Evolutionary conservation across 2,329 filamentous ascomycete species (phyloP).

Genomic region (Diplodia corticola): DNA sequence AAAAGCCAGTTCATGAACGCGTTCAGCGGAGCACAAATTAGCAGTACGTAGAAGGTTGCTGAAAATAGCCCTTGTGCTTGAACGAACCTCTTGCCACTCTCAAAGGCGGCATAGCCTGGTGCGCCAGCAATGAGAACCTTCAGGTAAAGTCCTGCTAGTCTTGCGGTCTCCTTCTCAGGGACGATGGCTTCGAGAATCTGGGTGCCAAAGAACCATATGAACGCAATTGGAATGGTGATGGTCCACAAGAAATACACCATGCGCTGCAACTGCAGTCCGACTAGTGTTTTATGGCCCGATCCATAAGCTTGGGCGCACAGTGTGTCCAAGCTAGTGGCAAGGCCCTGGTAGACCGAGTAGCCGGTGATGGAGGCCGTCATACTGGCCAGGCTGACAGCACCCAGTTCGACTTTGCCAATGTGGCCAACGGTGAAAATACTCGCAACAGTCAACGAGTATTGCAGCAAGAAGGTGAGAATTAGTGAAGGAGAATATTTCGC

Average conservation of each 20-base stretch:
- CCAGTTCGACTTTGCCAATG: constrained; percentile 51
- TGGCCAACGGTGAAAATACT: constrained; percentile 53
- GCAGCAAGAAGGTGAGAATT: constrained; percentile 51
- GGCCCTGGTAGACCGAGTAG: constrained; percentile 53
- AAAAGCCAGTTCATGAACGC: constrained; percentile 78
- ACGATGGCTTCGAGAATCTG: constrained; percentile 64
- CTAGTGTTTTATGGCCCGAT: constrained; percentile 83
- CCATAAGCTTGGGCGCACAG: constrained; percentile 93
- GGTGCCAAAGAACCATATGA: constrained; percentile 70
- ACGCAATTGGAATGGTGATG: constrained; percentile 69
- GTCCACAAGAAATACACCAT: constrained; percentile 77
- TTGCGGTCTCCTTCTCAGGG: constrained; percentile 69
- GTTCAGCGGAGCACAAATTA: constrained; percentile 81
- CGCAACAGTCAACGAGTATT: constrained; percentile 50
- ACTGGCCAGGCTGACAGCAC: constrained; percentile 49
- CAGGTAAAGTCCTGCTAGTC: constrained; percentile 72
- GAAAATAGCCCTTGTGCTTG: constrained; percentile 87
- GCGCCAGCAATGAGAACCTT: constrained; percentile 69
- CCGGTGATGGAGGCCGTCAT: constrained; percentile 59
- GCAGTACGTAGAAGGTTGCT: constrained; percentile 77
- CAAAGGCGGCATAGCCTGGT: constrained; percentile 74
- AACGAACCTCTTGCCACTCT: constrained; percentile 79
- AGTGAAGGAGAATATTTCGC: constrained; percentile 50
- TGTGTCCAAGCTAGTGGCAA: constrained; percentile 84
- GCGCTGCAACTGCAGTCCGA: constrained; percentile 78